Percentiles rank a stretch among this genome's conserved stretches.
Conservation (phyloP, 1,284 basidiomycete genomes). For the Ustilago crameri region DNA sequence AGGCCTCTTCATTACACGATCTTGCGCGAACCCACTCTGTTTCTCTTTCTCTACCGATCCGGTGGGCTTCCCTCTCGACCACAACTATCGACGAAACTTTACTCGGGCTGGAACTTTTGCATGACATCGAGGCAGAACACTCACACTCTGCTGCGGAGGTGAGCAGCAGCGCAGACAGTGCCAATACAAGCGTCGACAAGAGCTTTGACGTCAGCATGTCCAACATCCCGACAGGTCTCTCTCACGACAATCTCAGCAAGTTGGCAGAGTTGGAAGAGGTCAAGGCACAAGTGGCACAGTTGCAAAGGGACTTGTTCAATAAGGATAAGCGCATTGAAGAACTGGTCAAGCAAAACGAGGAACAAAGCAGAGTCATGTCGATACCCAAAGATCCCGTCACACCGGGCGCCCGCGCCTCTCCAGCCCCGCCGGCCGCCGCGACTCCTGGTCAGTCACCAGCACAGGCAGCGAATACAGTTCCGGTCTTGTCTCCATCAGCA, state of each 20-base stretch:
- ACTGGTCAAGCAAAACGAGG: conserved; percentile 8
- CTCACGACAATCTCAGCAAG: conserved; percentile 9
- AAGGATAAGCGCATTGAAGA: conserved; percentile 17
- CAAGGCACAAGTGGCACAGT: conserved; percentile 14
- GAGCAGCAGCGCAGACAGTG: conserved; percentile 7
- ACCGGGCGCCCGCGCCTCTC: neutral
- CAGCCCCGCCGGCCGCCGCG: neutral
- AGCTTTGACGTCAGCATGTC: conserved; percentile 45
- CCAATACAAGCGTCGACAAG: conserved; percentile 22
- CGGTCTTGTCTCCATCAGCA: neutral
- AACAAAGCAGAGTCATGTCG: neutral
- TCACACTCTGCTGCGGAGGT: neutral
- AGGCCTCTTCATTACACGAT: conserved; percentile 20
- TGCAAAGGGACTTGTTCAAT: conserved; percentile 11
- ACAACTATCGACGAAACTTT: conserved; percentile 37
- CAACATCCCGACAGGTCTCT: conserved; percentile 33
- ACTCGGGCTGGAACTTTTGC: conserved; percentile 34
- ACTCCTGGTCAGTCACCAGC: neutral
- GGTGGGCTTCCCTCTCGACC: conserved; percentile 14
- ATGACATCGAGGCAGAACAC: conserved; percentile 15
- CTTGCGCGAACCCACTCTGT: conserved; percentile 3
- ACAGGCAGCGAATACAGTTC: neutral
- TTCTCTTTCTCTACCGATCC: conserved; percentile 19
- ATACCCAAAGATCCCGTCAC: neutral
- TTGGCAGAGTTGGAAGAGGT: conserved; percentile 14